Percentiles rank a stretch among this genome's conserved stretches.
Evolutionary conservation across 495 filamentous ascomycete species (phyloP).

Genomic region (Pyrenula massariospora): DNA sequence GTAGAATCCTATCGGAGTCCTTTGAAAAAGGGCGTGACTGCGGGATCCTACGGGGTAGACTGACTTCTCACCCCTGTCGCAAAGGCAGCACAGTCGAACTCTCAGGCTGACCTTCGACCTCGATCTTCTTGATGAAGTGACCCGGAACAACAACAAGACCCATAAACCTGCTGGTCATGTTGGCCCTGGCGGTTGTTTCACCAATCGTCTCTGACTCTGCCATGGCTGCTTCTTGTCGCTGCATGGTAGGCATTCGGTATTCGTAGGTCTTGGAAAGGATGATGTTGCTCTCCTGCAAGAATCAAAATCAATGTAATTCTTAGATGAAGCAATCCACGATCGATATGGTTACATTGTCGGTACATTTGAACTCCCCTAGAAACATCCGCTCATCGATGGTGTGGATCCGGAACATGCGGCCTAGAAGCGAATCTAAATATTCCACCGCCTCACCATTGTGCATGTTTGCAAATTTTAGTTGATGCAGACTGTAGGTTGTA

Average conservation of each 20-base stretch:
- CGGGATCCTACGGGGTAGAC: not conserved
- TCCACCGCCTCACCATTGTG: slow-evolving; percentile 25
- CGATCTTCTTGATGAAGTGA: slow-evolving; percentile 72
- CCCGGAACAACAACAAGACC: slow-evolving; percentile 88
- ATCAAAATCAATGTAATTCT: slow-evolving; percentile 10
- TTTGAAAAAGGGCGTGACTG: no score
- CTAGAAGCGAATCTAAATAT: slow-evolving; percentile 35
- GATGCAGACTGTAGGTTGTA: no score
- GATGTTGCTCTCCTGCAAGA: slow-evolving; percentile 61
- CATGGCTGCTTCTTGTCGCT: slow-evolving; percentile 28
- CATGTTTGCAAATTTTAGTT: no score
- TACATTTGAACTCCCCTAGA: slow-evolving; percentile 83
- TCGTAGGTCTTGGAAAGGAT: slow-evolving; percentile 79
- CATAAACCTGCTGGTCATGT: slow-evolving; percentile 75
- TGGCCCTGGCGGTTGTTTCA: slow-evolving; percentile 36
- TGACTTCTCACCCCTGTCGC: not conserved
- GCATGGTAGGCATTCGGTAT: slow-evolving; percentile 60
- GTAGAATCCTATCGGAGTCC: no score
- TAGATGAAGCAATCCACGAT: slow-evolving; percentile 1
- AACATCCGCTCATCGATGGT: slow-evolving; percentile 83
- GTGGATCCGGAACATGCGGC: slow-evolving; percentile 56
- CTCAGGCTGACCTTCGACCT: slow-evolving; percentile 55
- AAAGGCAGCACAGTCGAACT: slow-evolving; percentile 4
- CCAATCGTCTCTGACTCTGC: slow-evolving; percentile 11
- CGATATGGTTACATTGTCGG: slow-evolving; percentile 66